Percentiles rank a stretch among this genome's conserved stretches.
phyloP scores from a whole-genome alignment of 345 rosid species.

The Euclidium syriacum region DNA sequence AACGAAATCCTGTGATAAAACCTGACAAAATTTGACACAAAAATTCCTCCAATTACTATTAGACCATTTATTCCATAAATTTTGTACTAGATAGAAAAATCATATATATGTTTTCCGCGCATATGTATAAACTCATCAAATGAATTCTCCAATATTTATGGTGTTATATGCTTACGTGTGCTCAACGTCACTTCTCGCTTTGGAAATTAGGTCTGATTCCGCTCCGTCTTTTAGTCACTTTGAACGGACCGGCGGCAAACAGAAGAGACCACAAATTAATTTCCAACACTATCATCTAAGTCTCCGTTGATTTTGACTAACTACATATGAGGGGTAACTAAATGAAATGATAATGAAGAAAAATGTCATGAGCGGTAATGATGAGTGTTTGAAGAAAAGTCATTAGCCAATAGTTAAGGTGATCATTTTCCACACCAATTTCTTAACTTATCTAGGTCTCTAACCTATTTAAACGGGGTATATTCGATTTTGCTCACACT shows the following conservation, averaged over 20 bases:
- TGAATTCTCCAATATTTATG: neutral
- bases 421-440: neutral
- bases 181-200: neutral
- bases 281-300: neutral
- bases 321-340: neutral
- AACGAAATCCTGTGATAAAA: too few relatives aligned
- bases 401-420: too few relatives aligned
- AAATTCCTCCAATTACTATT: too few relatives aligned
- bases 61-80: too few relatives aligned
- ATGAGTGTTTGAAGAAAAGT: neutral
- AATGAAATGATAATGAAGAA: neutral
- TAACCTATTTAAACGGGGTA: slow-evolving; percentile 4
- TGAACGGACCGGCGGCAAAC: neutral
- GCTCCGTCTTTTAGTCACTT: neutral
- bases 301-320: neutral
- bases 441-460: neutral
- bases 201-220: neutral
- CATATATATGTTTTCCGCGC: too few relatives aligned
- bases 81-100: too few relatives aligned
- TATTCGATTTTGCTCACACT: neutral
- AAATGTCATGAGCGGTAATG: neutral
- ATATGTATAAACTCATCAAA: neutral
- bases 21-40: too few relatives aligned
- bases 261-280: neutral
- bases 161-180: neutral